phyloP scores from a whole-genome alignment of 164 flowering plant genomes.

The Amborella trichopoda region DNA sequence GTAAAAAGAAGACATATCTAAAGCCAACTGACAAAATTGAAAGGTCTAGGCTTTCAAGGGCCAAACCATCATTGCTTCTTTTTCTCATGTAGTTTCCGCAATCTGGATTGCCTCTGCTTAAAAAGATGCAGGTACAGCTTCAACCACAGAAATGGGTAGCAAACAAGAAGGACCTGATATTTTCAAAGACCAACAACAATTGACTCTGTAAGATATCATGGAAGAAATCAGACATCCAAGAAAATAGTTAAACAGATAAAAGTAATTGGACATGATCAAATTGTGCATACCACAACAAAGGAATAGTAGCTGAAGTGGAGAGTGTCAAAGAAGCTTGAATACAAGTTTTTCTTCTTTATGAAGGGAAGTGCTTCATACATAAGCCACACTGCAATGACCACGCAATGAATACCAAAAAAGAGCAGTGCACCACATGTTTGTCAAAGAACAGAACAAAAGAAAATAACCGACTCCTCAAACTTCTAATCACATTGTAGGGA shows the following conservation, averaged over 20 bases:
- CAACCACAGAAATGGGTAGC: constrained; percentile 69
- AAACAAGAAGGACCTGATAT: constrained; percentile 63
- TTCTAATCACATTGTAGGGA: too few species aligned
- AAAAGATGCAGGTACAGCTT: constrained; percentile 73
- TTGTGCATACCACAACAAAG: constrained; percentile 54
- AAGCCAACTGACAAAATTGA: too few species aligned
- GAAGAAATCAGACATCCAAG: neutral
- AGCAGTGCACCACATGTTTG: too few species aligned
- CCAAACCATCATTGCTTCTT: constrained; percentile 26
- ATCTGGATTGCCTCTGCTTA: constrained; percentile 60
- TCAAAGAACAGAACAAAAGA: too few species aligned
- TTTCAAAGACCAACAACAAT: too few species aligned
- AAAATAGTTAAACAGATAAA: neutral
- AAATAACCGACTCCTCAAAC: too few species aligned
- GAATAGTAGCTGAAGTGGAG: constrained; percentile 56
- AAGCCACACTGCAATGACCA: constrained; percentile 79
- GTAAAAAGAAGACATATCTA: too few species aligned
- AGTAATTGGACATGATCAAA: neutral
- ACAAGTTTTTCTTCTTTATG: constrained; percentile 48
- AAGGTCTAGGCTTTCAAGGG: too few species aligned
- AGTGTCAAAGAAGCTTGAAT: constrained; percentile 32
- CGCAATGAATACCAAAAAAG: too few species aligned
- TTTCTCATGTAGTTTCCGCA: constrained; percentile 28
- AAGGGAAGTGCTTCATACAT: constrained; percentile 81
- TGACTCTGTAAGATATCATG: too few species aligned